These are phyloP conservation scores for Erodium chrysanthum DNA, from an alignment of 441 rosid genomes.

Conservation along the genomic window DNA sequence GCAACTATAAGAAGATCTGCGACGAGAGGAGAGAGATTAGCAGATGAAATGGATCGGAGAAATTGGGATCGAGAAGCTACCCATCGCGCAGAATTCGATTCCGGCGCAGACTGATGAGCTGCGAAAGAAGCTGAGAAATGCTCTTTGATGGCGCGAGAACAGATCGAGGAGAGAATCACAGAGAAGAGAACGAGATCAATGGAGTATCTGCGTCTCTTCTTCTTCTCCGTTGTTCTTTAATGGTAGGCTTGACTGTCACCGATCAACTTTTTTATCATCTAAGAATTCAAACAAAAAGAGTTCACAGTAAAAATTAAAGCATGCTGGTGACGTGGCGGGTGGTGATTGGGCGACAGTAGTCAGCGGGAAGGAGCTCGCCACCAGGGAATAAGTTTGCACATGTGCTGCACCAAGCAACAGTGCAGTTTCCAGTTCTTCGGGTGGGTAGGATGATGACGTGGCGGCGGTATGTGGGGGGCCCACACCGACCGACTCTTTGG, in stretches of 20 bases:
- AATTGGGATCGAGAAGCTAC: constrained; percentile 3
- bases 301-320: too few species aligned
- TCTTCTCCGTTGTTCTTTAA: neutral
- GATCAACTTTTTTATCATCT: neutral
- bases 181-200: constrained; percentile 3
- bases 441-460: neutral
- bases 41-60: constrained; percentile 5
- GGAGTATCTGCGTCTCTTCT: neutral
- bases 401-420: too few species aligned
- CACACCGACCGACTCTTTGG: neutral
- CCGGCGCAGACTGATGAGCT: neutral
- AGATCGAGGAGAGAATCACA: neutral
- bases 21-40: neutral
- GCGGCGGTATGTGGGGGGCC: neutral
- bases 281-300: too few species aligned
- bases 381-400: neutral
- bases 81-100: constrained; percentile 5
- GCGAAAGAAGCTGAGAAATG: constrained; percentile 3
- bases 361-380: neutral
- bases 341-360: neutral
- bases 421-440: neutral
- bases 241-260: constrained; percentile 5
- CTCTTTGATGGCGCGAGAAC: neutral
- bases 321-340: neutral
- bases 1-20: neutral